Conservation (phyloP, 2,329 filamentous ascomycete species). For the Amauroascus verrucosus region DNA sequence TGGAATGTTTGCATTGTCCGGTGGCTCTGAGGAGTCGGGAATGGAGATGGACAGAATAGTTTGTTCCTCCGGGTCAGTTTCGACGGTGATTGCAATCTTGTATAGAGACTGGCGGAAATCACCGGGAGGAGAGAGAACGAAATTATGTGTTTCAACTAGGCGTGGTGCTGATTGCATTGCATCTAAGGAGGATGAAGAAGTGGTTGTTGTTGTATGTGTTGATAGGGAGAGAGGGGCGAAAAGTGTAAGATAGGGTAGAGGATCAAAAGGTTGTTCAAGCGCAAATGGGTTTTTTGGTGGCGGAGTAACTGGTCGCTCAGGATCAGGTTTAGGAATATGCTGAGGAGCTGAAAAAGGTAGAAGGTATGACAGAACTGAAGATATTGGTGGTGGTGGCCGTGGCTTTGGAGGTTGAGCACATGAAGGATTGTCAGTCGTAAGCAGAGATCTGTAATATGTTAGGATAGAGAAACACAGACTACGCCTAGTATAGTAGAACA, state of each 20-base stretch:
- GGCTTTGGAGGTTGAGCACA: constrained; percentile 19
- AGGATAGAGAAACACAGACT: constrained; percentile 11
- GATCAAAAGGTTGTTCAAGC: constrained; percentile 43
- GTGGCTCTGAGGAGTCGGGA: constrained; percentile 14
- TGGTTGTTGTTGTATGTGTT: constrained; percentile 21
- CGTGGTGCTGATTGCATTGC: constrained; percentile 15
- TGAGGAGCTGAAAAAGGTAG: constrained; percentile 31
- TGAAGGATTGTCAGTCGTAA: constrained; percentile 24
- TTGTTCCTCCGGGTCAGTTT: constrained; percentile 29
- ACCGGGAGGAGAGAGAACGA: constrained; percentile 29
- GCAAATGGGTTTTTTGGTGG: constrained; percentile 56
- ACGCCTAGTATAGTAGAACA: neutral
- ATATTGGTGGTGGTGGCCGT: constrained; percentile 24
- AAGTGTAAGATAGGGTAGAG: constrained; percentile 58
- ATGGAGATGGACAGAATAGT: constrained; percentile 27
- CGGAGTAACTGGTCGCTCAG: constrained; percentile 23
- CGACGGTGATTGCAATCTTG: constrained; percentile 27
- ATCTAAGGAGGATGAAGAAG: constrained; percentile 9
- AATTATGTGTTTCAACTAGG: constrained; percentile 27
- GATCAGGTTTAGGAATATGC: constrained; percentile 7
- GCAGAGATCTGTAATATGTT: constrained; percentile 24
- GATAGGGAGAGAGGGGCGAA: constrained; percentile 58
- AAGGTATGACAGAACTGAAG: constrained; percentile 31
- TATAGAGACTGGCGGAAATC: constrained; percentile 29
- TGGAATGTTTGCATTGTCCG: constrained; percentile 18